phyloP scores from a whole-genome alignment of 1,284 basidiomycete species.

The Apiotrichum veenhuisii region DNA sequence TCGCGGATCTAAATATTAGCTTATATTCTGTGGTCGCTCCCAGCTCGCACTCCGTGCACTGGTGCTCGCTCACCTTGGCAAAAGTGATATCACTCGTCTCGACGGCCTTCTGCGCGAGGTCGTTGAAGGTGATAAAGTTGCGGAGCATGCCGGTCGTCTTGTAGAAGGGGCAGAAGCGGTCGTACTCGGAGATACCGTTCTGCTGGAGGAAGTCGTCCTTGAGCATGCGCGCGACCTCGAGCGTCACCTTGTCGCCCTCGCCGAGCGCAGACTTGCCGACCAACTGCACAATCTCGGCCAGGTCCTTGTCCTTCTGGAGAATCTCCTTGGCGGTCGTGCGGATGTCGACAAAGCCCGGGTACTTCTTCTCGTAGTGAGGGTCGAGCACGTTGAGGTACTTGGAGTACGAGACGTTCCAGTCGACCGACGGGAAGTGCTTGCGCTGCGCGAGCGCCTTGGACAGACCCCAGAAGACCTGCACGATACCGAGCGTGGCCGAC shows the following conservation, averaged over 20 bases:
- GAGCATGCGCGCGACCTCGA: conserved; percentile 95
- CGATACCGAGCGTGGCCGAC: conserved; percentile 93
- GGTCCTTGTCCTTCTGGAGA: conserved; percentile 95
- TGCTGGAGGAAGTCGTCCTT: conserved; percentile 98
- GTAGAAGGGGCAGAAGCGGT: conserved; percentile 96
- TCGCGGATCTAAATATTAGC: conserved; percentile 66
- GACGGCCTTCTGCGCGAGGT: conserved; percentile 79
- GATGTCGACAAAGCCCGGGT: conserved; percentile 89
- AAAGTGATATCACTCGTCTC: conserved; percentile 86
- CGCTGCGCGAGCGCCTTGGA: conserved; percentile 73
- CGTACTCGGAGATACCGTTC: conserved; percentile 98
- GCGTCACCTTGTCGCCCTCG: conserved; percentile 96
- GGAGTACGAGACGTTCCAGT: conserved; percentile 98
- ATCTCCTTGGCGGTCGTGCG: conserved; percentile 93
- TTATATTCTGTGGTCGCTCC: no score
- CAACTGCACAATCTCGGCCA: conserved; percentile 98
- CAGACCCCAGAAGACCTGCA: conserved; percentile 78
- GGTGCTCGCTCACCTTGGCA: conserved; percentile 57
- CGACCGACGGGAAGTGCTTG: conserved; percentile 93
- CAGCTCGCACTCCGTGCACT: no score
- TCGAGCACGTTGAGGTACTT: conserved; percentile 97
- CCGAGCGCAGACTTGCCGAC: conserved; percentile 98
- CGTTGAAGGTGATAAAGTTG: conserved; percentile 92
- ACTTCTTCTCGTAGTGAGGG: conserved; percentile 82
- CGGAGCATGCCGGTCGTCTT: conserved; percentile 94